These are phyloP conservation scores for Thraustochytrium striatum DNA, from an alignment of 352 stramenopile species.

Conservation along the genomic window DNA sequence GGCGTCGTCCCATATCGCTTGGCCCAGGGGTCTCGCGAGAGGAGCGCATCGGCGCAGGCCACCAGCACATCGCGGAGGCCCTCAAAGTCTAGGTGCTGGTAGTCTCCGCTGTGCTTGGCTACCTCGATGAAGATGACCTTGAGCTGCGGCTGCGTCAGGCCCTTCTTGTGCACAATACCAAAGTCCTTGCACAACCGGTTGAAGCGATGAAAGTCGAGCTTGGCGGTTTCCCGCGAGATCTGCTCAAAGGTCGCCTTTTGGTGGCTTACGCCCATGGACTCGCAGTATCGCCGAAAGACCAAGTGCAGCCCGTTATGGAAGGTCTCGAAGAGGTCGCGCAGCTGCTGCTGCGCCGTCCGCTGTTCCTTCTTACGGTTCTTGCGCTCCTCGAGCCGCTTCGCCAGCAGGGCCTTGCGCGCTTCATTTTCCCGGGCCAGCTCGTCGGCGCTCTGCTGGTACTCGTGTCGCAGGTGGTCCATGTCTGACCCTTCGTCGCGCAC, in stretches of 20 bases:
- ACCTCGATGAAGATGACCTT: slow-evolving; percentile 34
- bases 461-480: neutral
- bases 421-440: neutral
- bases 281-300: slow-evolving; percentile 27
- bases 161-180: slow-evolving; percentile 27
- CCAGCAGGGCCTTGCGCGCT: neutral
- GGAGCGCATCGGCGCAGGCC: slow-evolving; percentile 4
- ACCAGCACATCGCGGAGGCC: slow-evolving; percentile 24
- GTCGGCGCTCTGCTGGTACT: neutral
- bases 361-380: neutral
- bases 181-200: slow-evolving; percentile 39
- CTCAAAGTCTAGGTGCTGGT: slow-evolving; percentile 33
- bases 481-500: neutral
- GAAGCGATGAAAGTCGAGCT: slow-evolving; percentile 22
- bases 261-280: neutral
- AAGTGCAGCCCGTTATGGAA: neutral
- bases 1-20: neutral
- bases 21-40: neutral
- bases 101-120: slow-evolving; percentile 24
- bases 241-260: slow-evolving; percentile 7
- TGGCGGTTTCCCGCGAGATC: neutral
- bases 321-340: neutral
- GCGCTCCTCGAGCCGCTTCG: neutral
- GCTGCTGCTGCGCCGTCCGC: neutral
- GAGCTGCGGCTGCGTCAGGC: slow-evolving; percentile 12